phyloP scores from a whole-genome alignment of 148 eudicot species.

The Fagopyrum tataricum region DNA sequence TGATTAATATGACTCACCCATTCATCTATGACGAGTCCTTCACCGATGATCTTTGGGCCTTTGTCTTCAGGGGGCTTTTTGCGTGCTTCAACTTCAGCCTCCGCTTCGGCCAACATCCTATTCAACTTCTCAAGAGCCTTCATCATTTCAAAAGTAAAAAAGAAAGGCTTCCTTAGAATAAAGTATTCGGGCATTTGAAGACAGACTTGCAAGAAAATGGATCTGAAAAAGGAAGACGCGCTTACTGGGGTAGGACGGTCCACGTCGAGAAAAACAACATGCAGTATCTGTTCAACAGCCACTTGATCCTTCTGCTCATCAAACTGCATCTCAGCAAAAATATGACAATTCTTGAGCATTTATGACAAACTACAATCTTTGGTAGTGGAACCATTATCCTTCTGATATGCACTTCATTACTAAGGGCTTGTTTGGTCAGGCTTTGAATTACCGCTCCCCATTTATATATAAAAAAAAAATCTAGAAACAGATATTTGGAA shows the following conservation, averaged over 20 bases:
- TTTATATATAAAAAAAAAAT: no score
- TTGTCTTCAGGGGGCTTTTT: constrained; percentile 69
- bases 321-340: constrained; percentile 28
- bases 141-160: not conserved
- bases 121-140: constrained; percentile 76
- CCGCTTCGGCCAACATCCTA: constrained; percentile 76
- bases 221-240: not conserved
- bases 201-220: not conserved
- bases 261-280: constrained; percentile 57
- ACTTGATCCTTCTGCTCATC: constrained; percentile 64
- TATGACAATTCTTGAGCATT: not conserved
- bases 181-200: not conserved
- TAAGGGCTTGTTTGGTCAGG: no score
- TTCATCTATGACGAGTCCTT: constrained; percentile 88
- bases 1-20: constrained; percentile 44
- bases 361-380: not conserved
- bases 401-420: not conserved
- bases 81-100: constrained; percentile 57
- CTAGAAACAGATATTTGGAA: no score
- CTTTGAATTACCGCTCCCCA: no score
- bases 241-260: constrained; percentile 65
- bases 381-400: not conserved
- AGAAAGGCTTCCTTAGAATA: not conserved
- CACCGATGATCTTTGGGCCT: constrained; percentile 56
- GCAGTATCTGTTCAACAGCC: constrained; percentile 45